Percentiles rank a stretch among this genome's conserved stretches.
Evolutionary conservation across 192 early-diverging fungal species (phyloP).

Genomic region (Coemansia sp.): DNA sequence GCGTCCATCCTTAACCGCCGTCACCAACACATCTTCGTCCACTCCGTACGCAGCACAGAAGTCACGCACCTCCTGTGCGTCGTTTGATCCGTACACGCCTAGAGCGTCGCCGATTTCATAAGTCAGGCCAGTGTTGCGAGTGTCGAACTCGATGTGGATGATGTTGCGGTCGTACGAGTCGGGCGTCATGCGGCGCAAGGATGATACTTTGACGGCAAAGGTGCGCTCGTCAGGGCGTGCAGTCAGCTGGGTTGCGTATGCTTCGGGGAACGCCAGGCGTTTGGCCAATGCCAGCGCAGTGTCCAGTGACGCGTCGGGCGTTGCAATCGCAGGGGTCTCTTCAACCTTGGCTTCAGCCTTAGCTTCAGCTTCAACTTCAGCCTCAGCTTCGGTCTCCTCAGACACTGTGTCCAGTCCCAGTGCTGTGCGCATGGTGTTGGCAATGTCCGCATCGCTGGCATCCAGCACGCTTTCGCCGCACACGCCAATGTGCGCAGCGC

Average conservation of each 20-base stretch:
- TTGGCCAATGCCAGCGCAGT: slow-evolving; percentile 21
- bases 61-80: slow-evolving; percentile 64
- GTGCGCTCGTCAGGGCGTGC: slow-evolving; percentile 34
- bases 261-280: slow-evolving; percentile 48
- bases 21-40: slow-evolving; percentile 65
- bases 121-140: slow-evolving; percentile 69
- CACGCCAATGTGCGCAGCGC: slow-evolving; percentile 24
- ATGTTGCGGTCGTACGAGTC: slow-evolving; percentile 89
- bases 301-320: slow-evolving; percentile 5
- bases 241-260: slow-evolving; percentile 20
- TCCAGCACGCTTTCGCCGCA: slow-evolving; percentile 20
- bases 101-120: slow-evolving; percentile 95
- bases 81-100: slow-evolving; percentile 90
- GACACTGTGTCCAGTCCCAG: slow-evolving; percentile 21
- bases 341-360: not conserved
- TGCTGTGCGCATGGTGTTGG: slow-evolving; percentile 8
- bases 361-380: not conserved
- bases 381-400: slow-evolving; percentile 3
- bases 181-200: slow-evolving; percentile 76
- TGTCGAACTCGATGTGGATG: slow-evolving; percentile 96
- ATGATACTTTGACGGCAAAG: slow-evolving; percentile 34
- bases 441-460: not conserved
- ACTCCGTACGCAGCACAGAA: slow-evolving; percentile 78
- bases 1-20: slow-evolving; percentile 58
- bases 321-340: not conserved